Conservation (phyloP, 1,284 basidiomycete genomes). For the Kalmanozyma brasiliensis region DNA sequence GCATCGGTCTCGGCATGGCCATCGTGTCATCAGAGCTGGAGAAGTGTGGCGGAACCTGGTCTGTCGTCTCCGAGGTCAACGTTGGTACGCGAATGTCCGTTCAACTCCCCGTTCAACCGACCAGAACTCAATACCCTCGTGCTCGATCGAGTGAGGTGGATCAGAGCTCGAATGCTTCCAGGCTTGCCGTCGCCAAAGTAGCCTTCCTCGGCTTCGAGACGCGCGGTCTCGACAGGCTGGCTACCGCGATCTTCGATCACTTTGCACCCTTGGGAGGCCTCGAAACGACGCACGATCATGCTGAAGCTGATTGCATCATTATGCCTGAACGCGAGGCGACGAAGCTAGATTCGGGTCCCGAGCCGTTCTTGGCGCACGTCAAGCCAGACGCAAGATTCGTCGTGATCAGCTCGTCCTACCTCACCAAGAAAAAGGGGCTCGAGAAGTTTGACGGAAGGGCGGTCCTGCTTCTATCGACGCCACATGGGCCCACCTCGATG, state of each 20-base stretch:
- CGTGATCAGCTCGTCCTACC: conserved; percentile 21
- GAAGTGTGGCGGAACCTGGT: conserved; percentile 44
- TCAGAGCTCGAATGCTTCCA: background rate
- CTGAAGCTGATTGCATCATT: conserved; percentile 41
- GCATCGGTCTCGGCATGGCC: conserved; percentile 54
- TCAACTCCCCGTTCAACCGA: conserved; percentile 31
- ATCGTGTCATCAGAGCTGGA: conserved; percentile 51
- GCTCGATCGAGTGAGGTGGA: conserved; percentile 8
- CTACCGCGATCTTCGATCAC: conserved; percentile 32
- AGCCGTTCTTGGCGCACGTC: conserved; percentile 12
- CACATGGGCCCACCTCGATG: conserved; percentile 49
- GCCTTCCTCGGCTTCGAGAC: conserved; percentile 33
- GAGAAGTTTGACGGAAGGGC: conserved; percentile 31
- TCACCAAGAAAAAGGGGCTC: conserved; percentile 8
- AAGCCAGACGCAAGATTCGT: conserved; percentile 34
- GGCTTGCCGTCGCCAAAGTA: conserved; percentile 24
- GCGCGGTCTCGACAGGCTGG: conserved; percentile 34
- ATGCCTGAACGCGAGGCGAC: conserved; percentile 19
- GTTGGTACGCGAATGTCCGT: conserved; percentile 50
- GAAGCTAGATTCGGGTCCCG: conserved; percentile 16
- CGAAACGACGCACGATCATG: conserved; percentile 25
- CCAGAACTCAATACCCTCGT: conserved; percentile 4
- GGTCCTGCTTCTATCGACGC: conserved; percentile 41
- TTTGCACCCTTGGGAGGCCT: conserved; percentile 25
- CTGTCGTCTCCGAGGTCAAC: conserved; percentile 45